These are phyloP conservation scores for Sporothrix sp. DNA, from an alignment of 2,329 filamentous ascomycete species.

Conservation along the genomic window DNA sequence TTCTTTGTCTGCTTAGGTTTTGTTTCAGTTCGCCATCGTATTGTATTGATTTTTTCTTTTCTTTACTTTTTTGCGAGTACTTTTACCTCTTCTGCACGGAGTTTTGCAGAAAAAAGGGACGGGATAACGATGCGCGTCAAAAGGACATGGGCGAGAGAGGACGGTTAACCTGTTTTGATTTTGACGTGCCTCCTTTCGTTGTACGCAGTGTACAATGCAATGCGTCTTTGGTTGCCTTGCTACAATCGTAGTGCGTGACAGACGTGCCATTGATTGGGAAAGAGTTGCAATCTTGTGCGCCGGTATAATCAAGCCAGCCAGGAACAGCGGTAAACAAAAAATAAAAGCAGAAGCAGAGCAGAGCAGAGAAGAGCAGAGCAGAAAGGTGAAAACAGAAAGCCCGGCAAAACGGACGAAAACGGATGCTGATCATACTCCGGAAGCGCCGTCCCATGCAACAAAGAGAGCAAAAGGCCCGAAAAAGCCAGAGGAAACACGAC, in stretches of 20 bases:
- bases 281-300: not conserved
- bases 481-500: not conserved
- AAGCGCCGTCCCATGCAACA: not conserved
- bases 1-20: not conserved
- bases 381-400: not conserved
- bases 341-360: not conserved
- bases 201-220: not conserved
- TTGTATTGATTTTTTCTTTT: not conserved
- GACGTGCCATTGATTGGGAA: not conserved
- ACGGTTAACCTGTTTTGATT: too few relatives aligned
- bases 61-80: not conserved
- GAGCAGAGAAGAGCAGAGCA: too few relatives aligned
- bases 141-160: not conserved
- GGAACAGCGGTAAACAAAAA: not conserved
- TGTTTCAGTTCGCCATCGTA: not conserved
- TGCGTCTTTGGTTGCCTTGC: not conserved
- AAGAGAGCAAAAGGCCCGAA: too few relatives aligned
- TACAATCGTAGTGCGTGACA: too few relatives aligned
- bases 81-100: not conserved
- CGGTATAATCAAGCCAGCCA: not conserved
- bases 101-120: not conserved
- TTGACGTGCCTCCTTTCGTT: not conserved
- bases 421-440: too few relatives aligned
- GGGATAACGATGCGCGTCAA: too few relatives aligned
- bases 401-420: too few relatives aligned